Evolutionary conservation across 768 basidiomycete genomes (phyloP).

Genomic region (Hydnum rufescens): DNA sequence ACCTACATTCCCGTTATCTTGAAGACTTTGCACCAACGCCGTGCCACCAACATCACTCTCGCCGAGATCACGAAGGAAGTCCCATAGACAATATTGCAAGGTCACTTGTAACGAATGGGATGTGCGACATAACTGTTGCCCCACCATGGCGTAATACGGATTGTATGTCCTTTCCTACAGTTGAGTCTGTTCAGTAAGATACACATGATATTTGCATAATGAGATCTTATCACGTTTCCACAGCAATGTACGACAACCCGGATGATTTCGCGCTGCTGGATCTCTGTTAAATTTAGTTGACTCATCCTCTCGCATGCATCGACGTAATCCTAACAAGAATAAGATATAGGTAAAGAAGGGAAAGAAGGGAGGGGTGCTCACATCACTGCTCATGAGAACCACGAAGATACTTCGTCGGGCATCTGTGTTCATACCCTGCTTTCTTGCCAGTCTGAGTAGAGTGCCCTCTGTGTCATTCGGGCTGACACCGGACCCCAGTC

Average conservation of each 20-base stretch:
- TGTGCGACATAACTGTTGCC: constrained; percentile 55
- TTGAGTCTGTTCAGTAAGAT: neutral
- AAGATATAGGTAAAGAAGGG: neutral
- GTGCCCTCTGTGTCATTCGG: constrained; percentile 15
- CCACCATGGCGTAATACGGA: constrained; percentile 84
- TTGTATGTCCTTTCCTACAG: constrained; percentile 77
- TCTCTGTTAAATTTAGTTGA: constrained; percentile 63
- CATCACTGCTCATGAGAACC: constrained; percentile 89
- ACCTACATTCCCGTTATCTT: constrained; percentile 24
- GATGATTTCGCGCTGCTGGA: constrained; percentile 90
- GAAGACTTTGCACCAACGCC: constrained; percentile 35
- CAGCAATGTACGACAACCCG: constrained; percentile 84
- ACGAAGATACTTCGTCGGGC: constrained; percentile 81
- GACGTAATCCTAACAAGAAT: constrained; percentile 60
- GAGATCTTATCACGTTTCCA: constrained; percentile 54
- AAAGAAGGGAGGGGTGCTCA: constrained; percentile 16
- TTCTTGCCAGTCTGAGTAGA: constrained; percentile 63
- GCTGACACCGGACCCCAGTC: constrained; percentile 1
- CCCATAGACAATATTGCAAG: constrained; percentile 90
- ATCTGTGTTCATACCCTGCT: constrained; percentile 98
- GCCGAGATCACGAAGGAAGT: constrained; percentile 82
- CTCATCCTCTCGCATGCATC: constrained; percentile 84
- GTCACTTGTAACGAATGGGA: constrained; percentile 83
- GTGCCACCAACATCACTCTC: constrained; percentile 59
- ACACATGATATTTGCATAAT: constrained; percentile 1